Evolutionary conservation across 2,329 filamentous ascomycete species (phyloP), one percentile per base, ranked within the genome.

Genomic region (Diplodia mutila): DNA sequence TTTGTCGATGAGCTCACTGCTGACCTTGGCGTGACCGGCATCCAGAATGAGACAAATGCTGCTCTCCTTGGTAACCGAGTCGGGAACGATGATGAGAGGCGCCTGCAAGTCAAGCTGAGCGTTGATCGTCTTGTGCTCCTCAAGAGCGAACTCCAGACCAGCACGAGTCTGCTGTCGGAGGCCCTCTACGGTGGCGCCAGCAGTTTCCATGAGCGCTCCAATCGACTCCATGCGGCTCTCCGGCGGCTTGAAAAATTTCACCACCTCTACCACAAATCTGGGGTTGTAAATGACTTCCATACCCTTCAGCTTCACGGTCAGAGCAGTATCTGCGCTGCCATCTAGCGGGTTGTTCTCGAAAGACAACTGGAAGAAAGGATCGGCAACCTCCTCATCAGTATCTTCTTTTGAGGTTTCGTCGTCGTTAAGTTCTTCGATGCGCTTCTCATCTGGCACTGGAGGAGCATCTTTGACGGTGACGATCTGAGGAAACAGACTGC

Each of bases 221-320:
- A 99, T 97, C 11, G 95, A 99, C 76, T 99, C 95, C 94, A 99
- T 97, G 76, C 99, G 96, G 61, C 94, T 87, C 77, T 97, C 94
- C 0, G 95, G 96, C 0, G 95, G 95, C 70, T 94, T 91, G 83
- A 99, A 99, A 82, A 99, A 99, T 72, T 93, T 93, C 65, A 90
- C 92, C 48, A 98, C 89, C 59, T 95, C 94, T 6, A 97, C 89
- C 0, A 98, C 85, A 72, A 98, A 96, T 71, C 90, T 92, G 0
- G 96, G 95, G 73, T 99, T 99, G 86, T 97, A 99, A 27, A 99
- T 93, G 66, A 99, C 91, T 77, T 99, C 96, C 72, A 99, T 90
- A 53, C 94, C 95, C 78, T 96, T 97, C 72, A 99, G 82, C 78
- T 97, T 97, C 73, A 94, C 90, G 2, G 90, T 94, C 39, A 99